Evolutionary conservation across 495 filamentous ascomycete species (phyloP).

Genomic region (Choiromyces venosus): DNA sequence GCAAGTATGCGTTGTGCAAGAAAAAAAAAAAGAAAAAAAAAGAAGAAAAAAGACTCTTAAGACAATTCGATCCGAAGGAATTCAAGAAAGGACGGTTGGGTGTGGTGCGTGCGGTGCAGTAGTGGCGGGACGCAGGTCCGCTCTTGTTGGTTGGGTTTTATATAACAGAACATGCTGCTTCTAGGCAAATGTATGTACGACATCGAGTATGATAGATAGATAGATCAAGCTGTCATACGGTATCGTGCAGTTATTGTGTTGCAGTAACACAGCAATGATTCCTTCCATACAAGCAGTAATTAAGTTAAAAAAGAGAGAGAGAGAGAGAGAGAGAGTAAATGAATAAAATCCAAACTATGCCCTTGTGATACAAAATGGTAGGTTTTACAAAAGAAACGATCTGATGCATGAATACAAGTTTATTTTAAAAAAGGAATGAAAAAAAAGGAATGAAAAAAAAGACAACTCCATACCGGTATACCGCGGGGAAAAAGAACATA

Average conservation of each 20-base stretch:
- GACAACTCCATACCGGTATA: slow-evolving; percentile 3
- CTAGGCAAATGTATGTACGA: no score
- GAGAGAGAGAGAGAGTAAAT: not conserved
- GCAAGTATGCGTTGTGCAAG: not conserved
- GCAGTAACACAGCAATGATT: not conserved
- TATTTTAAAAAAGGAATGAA: slow-evolving; percentile 3
- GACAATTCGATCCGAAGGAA: not conserved
- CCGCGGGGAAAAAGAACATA: not conserved
- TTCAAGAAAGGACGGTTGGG: no score
- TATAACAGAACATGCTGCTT: not conserved
- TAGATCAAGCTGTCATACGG: no score
- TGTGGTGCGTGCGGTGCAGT: not conserved
- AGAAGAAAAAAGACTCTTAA: no score
- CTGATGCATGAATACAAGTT: slow-evolving; percentile 6
- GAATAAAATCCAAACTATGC: slow-evolving; percentile 2
- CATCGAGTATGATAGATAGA: no score
- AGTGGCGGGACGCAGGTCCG: not conserved
- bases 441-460: slow-evolving; percentile 3
- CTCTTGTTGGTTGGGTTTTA: not conserved
- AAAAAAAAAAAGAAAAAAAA: not conserved
- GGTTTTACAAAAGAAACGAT: slow-evolving; percentile 9
- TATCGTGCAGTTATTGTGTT: not conserved
- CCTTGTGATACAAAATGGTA: not conserved
- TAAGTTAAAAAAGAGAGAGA: not conserved
- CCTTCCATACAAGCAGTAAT: not conserved